Base-by-base conservation (phyloP, 1,284 basidiomycete species). In the Leccinum subspadiceum region DNA sequence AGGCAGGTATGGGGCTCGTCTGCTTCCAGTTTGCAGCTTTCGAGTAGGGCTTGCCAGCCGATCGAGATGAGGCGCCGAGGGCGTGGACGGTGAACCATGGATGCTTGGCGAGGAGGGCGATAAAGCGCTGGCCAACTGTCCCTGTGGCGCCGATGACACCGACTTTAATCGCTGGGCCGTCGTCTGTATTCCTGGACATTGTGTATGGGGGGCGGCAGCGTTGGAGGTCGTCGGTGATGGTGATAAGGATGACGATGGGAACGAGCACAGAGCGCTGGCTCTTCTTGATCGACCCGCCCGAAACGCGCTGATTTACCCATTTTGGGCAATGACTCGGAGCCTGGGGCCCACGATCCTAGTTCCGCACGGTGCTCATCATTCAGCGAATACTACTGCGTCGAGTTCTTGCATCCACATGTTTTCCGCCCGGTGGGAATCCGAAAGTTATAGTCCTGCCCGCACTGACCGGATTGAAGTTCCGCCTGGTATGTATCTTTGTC, bases 141-240 rank as follows among this genome's bases (percentile, higher is more conserved):
- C 96, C 97, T 0, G 97, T 99, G 5, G 97, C 97, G 53, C 96
- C 96, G 17, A 99, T 84, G 61, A 99, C 82, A 65, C 94, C 96
- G 65, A 99, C 95, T 66, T 92, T 91, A 78, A 94, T 75, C 20
- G 69, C 4, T 2, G 60, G 66, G 1, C 22, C 10, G 2, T 60
- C 59, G 13, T 73, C 70, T 31, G 63, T 20, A 29, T 54, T 54
- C 52, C 31, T 67, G 59, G 46, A 70, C 68, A 73, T 71, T 20
- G 41, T 44, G 20, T 44, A 44, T 12, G 17, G 17, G 35, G 35
- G 13, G 35, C 35, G 41, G 41, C 41, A 26, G 24, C 12, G 48
- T 15, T 24, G 22, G 20, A 4, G 1, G 46, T 22, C 12, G 24
- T 12, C 9, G 49, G 15, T 29, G 52, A 55, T 53, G 49, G 44